Percentiles rank a stretch among this genome's conserved stretches.
Conservation (phyloP, 2,329 filamentous ascomycete genomes). For the Ophiocordyceps robertsii region DNA sequence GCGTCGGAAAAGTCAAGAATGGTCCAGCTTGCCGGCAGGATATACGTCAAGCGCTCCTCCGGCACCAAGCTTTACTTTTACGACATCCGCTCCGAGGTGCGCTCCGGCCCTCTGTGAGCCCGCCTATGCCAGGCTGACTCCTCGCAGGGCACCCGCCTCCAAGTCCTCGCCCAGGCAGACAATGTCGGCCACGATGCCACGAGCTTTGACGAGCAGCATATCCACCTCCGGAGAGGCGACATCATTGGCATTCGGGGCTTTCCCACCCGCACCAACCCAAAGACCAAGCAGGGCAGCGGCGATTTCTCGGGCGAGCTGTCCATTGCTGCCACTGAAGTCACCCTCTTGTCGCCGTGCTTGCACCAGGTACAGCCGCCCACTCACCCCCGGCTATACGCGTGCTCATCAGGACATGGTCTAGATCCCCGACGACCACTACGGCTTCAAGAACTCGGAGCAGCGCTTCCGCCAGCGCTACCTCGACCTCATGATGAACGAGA, state of each 20-base stretch:
- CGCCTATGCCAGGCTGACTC: background rate
- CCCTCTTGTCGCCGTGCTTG: slow-evolving; percentile 79
- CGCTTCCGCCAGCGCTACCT: slow-evolving; percentile 88
- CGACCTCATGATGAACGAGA: slow-evolving; percentile 94
- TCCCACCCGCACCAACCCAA: slow-evolving; percentile 59
- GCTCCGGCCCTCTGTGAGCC: background rate
- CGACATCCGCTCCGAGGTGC: slow-evolving; percentile 37
- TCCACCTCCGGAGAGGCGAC: slow-evolving; percentile 79
- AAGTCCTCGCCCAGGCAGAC: slow-evolving; percentile 86
- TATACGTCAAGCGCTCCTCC: slow-evolving; percentile 75
- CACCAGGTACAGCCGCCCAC: slow-evolving; percentile 41
- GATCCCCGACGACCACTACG: slow-evolving; percentile 73
- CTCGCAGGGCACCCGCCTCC: slow-evolving; percentile 50
- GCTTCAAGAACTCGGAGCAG: slow-evolving; percentile 90
- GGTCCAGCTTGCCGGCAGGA: slow-evolving; percentile 68
- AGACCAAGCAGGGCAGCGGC: slow-evolving; percentile 72
- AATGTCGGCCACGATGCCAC: slow-evolving; percentile 52
- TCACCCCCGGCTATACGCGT: slow-evolving; percentile 21
- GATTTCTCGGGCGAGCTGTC: slow-evolving; percentile 63
- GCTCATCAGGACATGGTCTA: slow-evolving; percentile 3
- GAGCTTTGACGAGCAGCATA: slow-evolving; percentile 77
- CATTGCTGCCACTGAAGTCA: slow-evolving; percentile 78
- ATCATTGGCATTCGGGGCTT: slow-evolving; percentile 48
- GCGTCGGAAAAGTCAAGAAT: slow-evolving; percentile 65
- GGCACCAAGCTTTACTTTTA: slow-evolving; percentile 87